A percentile compares a stretch with the other conserved stretches of the same genome.
Conservation (phyloP, 306 rosid genomes). For the Cucumis hystrix region DNA sequence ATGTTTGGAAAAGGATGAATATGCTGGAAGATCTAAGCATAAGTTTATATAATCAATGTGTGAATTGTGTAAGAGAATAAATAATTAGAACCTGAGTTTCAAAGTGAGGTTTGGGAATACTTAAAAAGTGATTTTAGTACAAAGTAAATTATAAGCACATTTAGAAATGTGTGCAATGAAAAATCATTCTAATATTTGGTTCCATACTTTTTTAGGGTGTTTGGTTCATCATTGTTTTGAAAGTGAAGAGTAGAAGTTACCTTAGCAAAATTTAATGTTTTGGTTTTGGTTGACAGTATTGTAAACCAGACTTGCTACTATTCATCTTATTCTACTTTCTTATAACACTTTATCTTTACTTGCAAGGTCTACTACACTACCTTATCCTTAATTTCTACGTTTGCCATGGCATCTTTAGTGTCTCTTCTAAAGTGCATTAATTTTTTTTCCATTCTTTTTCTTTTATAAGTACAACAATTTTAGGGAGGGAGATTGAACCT, state of each 20-base stretch:
- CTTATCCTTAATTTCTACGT: background rate
- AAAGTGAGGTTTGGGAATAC: background rate
- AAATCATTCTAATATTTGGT: background rate
- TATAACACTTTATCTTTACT: background rate
- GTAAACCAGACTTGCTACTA: background rate
- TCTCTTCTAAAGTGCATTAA: background rate
- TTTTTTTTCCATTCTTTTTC: too few species aligned
- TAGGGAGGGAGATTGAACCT: too few species aligned
- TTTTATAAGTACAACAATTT: too few species aligned
- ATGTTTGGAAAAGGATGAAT: background rate
- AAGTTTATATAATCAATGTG: background rate
- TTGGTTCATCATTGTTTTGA: too few species aligned
- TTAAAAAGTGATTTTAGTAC: background rate
- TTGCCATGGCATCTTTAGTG: background rate
- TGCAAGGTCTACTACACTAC: too few species aligned
- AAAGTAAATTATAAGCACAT: background rate
- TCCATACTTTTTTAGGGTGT: background rate
- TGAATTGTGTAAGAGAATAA: background rate
- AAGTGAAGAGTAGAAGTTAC: too few species aligned
- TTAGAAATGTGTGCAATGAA: background rate
- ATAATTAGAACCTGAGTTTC: background rate
- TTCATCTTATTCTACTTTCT: background rate
- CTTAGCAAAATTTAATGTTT: too few species aligned
- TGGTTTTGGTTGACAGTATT: background rate
- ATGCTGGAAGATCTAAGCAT: background rate